Conservation (phyloP, 2,329 filamentous ascomycete species). For the Diaporthe sp. region DNA sequence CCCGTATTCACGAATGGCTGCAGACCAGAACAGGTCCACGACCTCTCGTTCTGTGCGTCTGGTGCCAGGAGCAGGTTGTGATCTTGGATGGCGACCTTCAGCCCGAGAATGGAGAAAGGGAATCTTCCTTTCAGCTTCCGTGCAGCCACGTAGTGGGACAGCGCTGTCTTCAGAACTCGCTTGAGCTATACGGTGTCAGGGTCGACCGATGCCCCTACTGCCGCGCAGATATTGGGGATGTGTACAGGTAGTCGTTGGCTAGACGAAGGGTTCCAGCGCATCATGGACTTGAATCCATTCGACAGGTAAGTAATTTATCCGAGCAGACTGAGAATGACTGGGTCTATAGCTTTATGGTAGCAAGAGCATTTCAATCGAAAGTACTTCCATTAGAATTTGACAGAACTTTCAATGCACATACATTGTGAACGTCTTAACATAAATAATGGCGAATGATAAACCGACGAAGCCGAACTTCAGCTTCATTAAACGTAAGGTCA, state of each 20-base stretch:
- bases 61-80: not conserved
- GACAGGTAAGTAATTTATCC: not conserved
- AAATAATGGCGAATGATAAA: too few relatives aligned
- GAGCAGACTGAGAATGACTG: not conserved
- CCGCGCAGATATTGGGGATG: not conserved
- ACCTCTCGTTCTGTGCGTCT: not conserved
- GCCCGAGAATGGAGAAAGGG: not conserved
- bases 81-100: not conserved
- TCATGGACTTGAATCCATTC: not conserved
- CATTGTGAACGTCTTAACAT: too few relatives aligned
- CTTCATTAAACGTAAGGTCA: not conserved
- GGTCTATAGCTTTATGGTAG: not conserved
- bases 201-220: not conserved
- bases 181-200: not conserved
- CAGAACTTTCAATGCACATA: not conserved
- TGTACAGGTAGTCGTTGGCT: not conserved
- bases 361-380: not conserved
- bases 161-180: not conserved
- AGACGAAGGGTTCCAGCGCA: not conserved
- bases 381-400: not conserved
- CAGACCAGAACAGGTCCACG: not conserved
- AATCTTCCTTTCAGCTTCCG: not conserved
- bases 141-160: not conserved
- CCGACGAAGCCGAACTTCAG: not conserved
- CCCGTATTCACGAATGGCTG: not conserved